Conservation (phyloP, 2,329 filamentous ascomycete species). For the Salinomyces thailandicus region DNA sequence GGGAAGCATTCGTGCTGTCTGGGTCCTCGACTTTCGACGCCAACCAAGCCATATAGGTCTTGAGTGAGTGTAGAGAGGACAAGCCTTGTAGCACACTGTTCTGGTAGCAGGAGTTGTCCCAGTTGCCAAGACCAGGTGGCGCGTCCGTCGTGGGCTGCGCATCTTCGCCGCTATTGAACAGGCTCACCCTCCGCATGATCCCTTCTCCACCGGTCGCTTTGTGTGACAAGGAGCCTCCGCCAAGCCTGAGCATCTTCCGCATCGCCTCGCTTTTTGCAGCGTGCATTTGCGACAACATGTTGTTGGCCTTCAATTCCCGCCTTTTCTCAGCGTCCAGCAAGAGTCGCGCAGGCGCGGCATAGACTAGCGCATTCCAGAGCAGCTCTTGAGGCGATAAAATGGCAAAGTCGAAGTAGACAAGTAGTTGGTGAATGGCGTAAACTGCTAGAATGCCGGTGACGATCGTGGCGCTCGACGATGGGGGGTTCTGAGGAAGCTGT, state of each 20-base stretch:
- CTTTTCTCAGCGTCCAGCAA: slow-evolving; percentile 45
- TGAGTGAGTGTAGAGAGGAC: slow-evolving; percentile 61
- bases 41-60: slow-evolving; percentile 47
- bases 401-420: slow-evolving; percentile 21
- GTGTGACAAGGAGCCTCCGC: slow-evolving; percentile 27
- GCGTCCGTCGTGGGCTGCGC: slow-evolving; percentile 19
- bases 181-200: slow-evolving; percentile 21
- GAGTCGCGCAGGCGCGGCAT: slow-evolving; percentile 45
- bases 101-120: slow-evolving; percentile 94
- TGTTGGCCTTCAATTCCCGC: slow-evolving; percentile 19
- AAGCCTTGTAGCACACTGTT: slow-evolving; percentile 73
- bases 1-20: slow-evolving; percentile 28
- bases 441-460: slow-evolving; percentile 18
- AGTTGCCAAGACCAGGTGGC: slow-evolving; percentile 67
- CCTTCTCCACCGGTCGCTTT: slow-evolving; percentile 27
- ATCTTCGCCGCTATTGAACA: slow-evolving; percentile 9
- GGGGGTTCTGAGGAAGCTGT: slow-evolving; percentile 1
- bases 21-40: background rate
- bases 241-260: slow-evolving; percentile 29
- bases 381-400: slow-evolving; percentile 37
- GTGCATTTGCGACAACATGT: slow-evolving; percentile 23
- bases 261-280: slow-evolving; percentile 30
- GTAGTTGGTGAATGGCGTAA: slow-evolving; percentile 23
- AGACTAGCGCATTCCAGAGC: slow-evolving; percentile 52
- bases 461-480: slow-evolving; percentile 10